These are phyloP conservation scores for Zelopaecilomyces penicillatus DNA, from an alignment of 2,329 filamentous ascomycete genomes.

Conservation along the genomic window DNA sequence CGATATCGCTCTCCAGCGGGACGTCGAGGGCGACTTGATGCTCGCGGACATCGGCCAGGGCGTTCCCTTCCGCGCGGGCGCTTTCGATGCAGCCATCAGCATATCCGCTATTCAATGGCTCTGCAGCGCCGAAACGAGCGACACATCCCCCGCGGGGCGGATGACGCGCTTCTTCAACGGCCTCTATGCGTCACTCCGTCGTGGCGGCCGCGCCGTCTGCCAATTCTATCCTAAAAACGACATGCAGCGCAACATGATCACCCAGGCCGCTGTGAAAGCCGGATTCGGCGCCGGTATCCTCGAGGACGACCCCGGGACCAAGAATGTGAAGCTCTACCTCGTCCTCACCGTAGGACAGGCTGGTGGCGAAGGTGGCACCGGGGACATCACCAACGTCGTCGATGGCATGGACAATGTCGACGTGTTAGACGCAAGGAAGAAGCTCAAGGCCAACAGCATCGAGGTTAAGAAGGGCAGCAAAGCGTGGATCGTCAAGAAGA, in stretches of 20 bases:
- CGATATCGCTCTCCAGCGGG: slow-evolving; percentile 83
- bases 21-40: slow-evolving; percentile 88
- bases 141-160: slow-evolving; percentile 71
- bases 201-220: slow-evolving; percentile 85
- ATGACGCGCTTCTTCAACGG: slow-evolving; percentile 86
- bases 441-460: slow-evolving; percentile 37
- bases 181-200: slow-evolving; percentile 71
- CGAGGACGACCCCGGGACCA: slow-evolving; percentile 92
- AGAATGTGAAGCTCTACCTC: slow-evolving; percentile 93
- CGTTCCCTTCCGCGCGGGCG: slow-evolving; percentile 82
- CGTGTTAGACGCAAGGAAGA: slow-evolving; percentile 60
- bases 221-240: slow-evolving; percentile 99
- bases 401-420: slow-evolving; percentile 83
- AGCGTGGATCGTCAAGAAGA: slow-evolving; percentile 76
- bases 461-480: slow-evolving; percentile 73
- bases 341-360: slow-evolving; percentile 78
- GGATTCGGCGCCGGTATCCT: slow-evolving; percentile 92
- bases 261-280: slow-evolving; percentile 78
- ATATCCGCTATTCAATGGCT: slow-evolving; percentile 98
- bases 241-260: slow-evolving; percentile 85
- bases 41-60: slow-evolving; percentile 94
- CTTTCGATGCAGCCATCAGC: slow-evolving; percentile 89
- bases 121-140: slow-evolving; percentile 86
- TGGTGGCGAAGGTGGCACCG: slow-evolving; percentile 40
- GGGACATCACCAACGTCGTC: slow-evolving; percentile 87